phyloP scores from a whole-genome alignment of 23 red algal genomes.

The Gracilaria domingensis region DNA sequence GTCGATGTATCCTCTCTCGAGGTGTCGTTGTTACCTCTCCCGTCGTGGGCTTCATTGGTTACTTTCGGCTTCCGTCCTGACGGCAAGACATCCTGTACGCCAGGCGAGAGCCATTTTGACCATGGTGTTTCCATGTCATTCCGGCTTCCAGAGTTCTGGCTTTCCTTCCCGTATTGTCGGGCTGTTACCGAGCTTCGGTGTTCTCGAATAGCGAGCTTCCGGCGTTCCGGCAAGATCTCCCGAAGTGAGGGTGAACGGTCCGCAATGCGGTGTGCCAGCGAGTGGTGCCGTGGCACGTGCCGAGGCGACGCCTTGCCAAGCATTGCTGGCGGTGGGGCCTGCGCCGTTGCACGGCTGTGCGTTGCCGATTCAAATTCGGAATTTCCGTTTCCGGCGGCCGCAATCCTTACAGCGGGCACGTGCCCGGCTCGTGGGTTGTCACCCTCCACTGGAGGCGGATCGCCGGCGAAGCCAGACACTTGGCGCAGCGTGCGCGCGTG shows the following conservation, averaged over 20 bases:
- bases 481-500: no score
- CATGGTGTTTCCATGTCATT: neutral
- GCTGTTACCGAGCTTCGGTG: neutral
- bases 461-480: no score
- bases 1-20: no score
- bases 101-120: neutral
- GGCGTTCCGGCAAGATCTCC: neutral
- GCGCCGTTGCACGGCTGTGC: neutral
- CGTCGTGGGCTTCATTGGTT: no score
- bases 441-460: no score
- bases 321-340: neutral
- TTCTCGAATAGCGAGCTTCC: neutral
- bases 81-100: neutral
- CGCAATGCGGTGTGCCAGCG: neutral
- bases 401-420: no score
- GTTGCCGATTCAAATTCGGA: neutral
- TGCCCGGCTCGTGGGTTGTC: no score
- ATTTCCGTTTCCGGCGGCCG: neutral
- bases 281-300: neutral
- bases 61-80: neutral
- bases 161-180: neutral
- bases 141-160: neutral
- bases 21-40: no score
- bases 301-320: neutral
- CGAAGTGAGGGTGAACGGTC: neutral